Percentiles rank a stretch among this genome's conserved stretches.
Conservation (phyloP, 2,329 filamentous ascomycete species). For the Simplicillium aogashimaense region DNA sequence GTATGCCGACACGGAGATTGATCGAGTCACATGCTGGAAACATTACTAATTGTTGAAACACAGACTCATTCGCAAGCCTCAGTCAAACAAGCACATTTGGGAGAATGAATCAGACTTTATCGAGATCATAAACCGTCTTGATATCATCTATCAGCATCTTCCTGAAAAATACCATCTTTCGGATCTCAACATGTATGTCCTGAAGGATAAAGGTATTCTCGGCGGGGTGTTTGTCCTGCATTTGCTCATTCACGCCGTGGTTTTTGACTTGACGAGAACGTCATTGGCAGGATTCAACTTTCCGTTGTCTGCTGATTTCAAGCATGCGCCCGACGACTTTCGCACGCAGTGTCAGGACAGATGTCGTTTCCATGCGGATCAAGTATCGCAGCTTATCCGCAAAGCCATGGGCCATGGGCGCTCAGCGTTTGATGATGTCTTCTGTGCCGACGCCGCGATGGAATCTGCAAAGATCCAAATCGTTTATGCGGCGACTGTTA, state of each 20-base stretch:
- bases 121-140: slow-evolving; percentile 11
- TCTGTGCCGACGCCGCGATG: slow-evolving; percentile 11
- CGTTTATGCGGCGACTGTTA: slow-evolving; percentile 13
- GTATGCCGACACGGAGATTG: no score
- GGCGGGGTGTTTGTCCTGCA: slow-evolving; percentile 15
- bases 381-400: slow-evolving; percentile 11
- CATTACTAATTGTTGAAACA: no score
- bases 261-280: slow-evolving; percentile 14
- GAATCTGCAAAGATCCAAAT: slow-evolving; percentile 17
- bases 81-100: slow-evolving; percentile 4
- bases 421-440: slow-evolving; percentile 12
- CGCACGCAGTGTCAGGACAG: slow-evolving; percentile 10
- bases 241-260: slow-evolving; percentile 13
- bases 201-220: slow-evolving; percentile 10
- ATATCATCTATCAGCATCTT: slow-evolving; percentile 9
- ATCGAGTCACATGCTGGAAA: no score
- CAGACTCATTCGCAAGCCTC: no score
- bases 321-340: slow-evolving; percentile 11
- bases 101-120: slow-evolving; percentile 9
- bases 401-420: slow-evolving; percentile 7
- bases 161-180: slow-evolving; percentile 12
- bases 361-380: slow-evolving; percentile 13
- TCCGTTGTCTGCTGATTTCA: slow-evolving; percentile 13
- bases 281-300: slow-evolving; percentile 16
- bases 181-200: slow-evolving; percentile 11